phyloP scores from a whole-genome alignment of 2,329 filamentous ascomycete species.

The Metarhizium humberi region DNA sequence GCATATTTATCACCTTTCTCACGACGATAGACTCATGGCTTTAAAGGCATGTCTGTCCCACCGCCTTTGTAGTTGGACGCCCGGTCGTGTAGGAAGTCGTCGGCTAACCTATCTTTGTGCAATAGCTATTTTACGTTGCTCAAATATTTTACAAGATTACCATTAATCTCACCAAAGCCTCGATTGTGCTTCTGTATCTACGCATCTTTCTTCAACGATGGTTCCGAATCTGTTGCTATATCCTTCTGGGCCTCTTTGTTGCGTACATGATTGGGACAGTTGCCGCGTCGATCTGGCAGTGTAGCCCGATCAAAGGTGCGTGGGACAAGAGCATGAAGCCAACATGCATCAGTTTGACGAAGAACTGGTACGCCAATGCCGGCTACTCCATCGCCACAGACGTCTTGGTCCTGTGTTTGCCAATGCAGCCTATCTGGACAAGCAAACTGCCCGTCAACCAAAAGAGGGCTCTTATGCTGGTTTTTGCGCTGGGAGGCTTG shows the following conservation, averaged over 20 bases:
- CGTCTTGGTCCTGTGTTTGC: conserved; percentile 34
- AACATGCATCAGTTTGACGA: conserved; percentile 34
- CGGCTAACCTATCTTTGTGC: too few species aligned
- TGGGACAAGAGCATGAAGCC: conserved; percentile 34
- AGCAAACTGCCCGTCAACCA: conserved; percentile 31
- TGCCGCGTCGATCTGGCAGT: conserved; percentile 38
- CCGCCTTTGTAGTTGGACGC: not conserved
- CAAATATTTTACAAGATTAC: conserved; percentile 46
- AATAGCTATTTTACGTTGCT: conserved; percentile 33
- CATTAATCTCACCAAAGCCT: conserved; percentile 43
- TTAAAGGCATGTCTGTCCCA: conserved; percentile 20
- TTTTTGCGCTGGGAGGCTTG: conserved; percentile 34
- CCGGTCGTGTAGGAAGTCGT: too few species aligned
- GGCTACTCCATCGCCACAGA: conserved; percentile 37
- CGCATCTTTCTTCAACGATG: conserved; percentile 39
- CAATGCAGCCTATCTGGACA: conserved; percentile 35
- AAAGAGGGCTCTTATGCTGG: conserved; percentile 30
- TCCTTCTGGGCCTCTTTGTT: conserved; percentile 31
- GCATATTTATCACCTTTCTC: conserved; percentile 25
- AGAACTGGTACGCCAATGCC: conserved; percentile 40
- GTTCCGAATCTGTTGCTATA: conserved; percentile 34
- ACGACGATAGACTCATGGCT: conserved; percentile 24
- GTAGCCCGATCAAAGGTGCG: conserved; percentile 34
- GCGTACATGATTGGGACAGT: conserved; percentile 37
- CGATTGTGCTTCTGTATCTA: conserved; percentile 43